Evolutionary conservation across 306 rosid species (phyloP).

Genomic region (Acacia crassicarpa): DNA sequence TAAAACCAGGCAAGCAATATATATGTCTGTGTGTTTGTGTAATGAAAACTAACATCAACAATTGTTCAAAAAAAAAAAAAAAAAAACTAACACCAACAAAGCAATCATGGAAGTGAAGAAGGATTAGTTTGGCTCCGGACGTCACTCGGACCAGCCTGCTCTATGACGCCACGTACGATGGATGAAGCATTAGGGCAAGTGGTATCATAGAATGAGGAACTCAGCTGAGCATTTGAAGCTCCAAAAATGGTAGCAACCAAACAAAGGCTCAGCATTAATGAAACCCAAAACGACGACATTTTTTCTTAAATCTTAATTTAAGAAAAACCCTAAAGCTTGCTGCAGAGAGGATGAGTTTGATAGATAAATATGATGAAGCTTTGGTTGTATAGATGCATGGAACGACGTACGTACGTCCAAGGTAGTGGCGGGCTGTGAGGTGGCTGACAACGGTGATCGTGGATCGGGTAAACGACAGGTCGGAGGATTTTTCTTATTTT

Average conservation of each 20-base stretch:
- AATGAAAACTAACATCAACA: constrained; percentile 3
- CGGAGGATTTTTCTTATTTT: not conserved
- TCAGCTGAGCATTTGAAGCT: constrained; percentile 3
- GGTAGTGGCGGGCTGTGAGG: not conserved
- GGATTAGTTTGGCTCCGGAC: constrained; percentile 22
- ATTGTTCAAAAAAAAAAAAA: no score
- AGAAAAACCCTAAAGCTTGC: not conserved
- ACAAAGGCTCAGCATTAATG: not conserved
- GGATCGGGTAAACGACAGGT: not conserved
- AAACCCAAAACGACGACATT: not conserved
- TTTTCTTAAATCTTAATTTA: not conserved
- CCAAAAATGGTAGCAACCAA: not conserved
- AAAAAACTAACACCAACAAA: no score
- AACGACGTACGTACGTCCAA: not conserved
- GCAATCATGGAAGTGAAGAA: not conserved
- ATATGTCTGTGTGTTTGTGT: no score
- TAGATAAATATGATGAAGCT: not conserved
- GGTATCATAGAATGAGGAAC: constrained; percentile 11
- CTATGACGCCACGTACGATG: not conserved
- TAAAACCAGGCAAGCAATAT: not conserved
- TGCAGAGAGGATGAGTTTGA: not conserved
- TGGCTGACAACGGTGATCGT: not conserved
- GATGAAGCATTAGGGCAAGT: constrained; percentile 17
- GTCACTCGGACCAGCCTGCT: constrained; percentile 14
- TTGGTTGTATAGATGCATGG: not conserved